Evolutionary conservation across 192 early-diverging fungal genomes (phyloP).

Genomic region (Gaertneriomyces sp.): DNA sequence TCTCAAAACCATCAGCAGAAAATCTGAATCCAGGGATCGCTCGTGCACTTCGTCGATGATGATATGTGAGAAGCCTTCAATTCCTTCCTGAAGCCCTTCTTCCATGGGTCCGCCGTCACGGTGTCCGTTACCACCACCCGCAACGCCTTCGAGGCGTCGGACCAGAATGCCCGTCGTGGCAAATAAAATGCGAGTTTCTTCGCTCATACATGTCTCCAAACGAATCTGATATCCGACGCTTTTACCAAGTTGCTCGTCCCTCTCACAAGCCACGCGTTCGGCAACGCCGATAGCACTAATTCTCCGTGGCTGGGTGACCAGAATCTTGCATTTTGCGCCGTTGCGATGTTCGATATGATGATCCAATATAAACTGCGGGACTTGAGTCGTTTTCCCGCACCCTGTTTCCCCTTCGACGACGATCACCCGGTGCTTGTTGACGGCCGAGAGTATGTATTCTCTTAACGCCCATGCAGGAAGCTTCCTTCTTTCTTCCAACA

Average conservation of each 20-base stretch:
- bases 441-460: constrained; percentile 28
- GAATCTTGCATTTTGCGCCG: constrained; percentile 49
- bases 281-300: constrained; percentile 70
- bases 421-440: constrained; percentile 32
- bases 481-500: constrained; percentile 29
- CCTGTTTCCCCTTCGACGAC: constrained; percentile 48
- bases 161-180: constrained; percentile 66
- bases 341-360: constrained; percentile 9
- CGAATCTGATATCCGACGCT: constrained; percentile 59
- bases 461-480: constrained; percentile 32
- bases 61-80: constrained; percentile 59
- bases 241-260: constrained; percentile 35
- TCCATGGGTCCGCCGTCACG: background rate
- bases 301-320: constrained; percentile 86
- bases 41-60: constrained; percentile 84
- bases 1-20: constrained; percentile 73
- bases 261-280: constrained; percentile 52
- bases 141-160: constrained; percentile 47
- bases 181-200: constrained; percentile 63
- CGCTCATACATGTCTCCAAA: constrained; percentile 54
- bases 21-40: constrained; percentile 43
- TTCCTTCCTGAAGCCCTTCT: constrained; percentile 65
- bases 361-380: constrained; percentile 83
- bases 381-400: constrained; percentile 64
- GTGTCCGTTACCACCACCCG: too few relatives aligned